A percentile compares a stretch with the other conserved stretches of the same genome.
phyloP scores from a whole-genome alignment of 1,139 yeast species.

The Candida anutae region DNA sequence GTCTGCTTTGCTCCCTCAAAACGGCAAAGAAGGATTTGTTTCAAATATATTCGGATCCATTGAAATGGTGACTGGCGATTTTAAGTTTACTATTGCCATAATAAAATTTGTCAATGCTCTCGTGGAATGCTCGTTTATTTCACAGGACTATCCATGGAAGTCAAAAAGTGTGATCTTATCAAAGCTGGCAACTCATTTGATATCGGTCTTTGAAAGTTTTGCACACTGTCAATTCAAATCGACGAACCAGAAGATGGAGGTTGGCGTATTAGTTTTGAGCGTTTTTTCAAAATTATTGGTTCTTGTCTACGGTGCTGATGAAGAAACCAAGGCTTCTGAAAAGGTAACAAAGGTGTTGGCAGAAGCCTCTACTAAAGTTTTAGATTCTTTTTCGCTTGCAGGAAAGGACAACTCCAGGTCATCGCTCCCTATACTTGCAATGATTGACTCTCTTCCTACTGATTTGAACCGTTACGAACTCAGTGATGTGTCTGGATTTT shows the following conservation, averaged over 20 bases:
- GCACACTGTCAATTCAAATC: constrained; percentile 58
- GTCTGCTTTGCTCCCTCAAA: constrained; percentile 56
- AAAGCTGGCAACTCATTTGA: constrained; percentile 48
- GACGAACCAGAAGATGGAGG: constrained; percentile 50
- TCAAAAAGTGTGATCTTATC: constrained; percentile 48
- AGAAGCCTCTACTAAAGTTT: constrained; percentile 39
- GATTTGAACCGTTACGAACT: constrained; percentile 31
- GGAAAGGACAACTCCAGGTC: constrained; percentile 46
- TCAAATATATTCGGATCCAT: constrained; percentile 59
- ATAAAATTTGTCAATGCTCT: constrained; percentile 49
- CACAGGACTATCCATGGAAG: constrained; percentile 30
- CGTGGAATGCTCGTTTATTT: constrained; percentile 40
- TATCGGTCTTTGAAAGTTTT: constrained; percentile 69
- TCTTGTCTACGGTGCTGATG: constrained; percentile 47
- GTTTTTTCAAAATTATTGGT: constrained; percentile 50
- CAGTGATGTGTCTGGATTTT: constrained; percentile 33
- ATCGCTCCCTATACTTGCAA: constrained; percentile 45
- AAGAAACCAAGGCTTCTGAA: constrained; percentile 19
- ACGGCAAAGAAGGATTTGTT: constrained; percentile 65
- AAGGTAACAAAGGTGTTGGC: constrained; percentile 46
- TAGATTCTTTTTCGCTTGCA: constrained; percentile 50
- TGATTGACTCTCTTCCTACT: constrained; percentile 41
- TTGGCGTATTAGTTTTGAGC: constrained; percentile 52
- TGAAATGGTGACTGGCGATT: constrained; percentile 66
- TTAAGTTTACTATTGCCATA: constrained; percentile 53